Percentiles rank a stretch among this genome's conserved stretches.
phyloP scores from a whole-genome alignment of 2,329 filamentous ascomycete genomes.

The Zarea fungicola region DNA sequence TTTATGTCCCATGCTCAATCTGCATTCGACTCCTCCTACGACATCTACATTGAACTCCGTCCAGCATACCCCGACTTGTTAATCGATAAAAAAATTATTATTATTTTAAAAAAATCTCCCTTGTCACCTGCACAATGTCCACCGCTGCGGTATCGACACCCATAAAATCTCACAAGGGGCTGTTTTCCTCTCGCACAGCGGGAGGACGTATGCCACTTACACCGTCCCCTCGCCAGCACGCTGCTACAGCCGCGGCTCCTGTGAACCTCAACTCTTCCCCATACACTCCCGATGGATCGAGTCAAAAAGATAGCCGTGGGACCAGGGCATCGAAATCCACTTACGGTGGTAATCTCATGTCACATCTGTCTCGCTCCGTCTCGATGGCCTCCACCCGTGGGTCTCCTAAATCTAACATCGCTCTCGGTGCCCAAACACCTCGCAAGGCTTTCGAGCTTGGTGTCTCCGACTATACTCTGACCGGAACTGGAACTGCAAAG shows the following conservation, averaged over 20 bases:
- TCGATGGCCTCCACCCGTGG: conserved; percentile 68
- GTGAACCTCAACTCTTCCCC: conserved; percentile 62
- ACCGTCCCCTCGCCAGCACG: conserved; percentile 74
- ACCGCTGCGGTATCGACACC: conserved; percentile 77
- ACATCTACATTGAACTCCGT: conserved; percentile 15
- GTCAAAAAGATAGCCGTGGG: conserved; percentile 45
- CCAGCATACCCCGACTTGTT: background rate
- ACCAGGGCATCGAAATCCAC: conserved; percentile 58
- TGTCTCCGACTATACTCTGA: conserved; percentile 87
- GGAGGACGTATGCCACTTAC: conserved; percentile 93
- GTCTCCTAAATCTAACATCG: conserved; percentile 96
- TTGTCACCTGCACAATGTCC: conserved; percentile 59
- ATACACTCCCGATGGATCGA: conserved; percentile 64
- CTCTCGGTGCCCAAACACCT: conserved; percentile 66
- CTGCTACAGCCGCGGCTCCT: conserved; percentile 43
- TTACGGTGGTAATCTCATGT: conserved; percentile 72
- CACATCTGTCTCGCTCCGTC: conserved; percentile 67
- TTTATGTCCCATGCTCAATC: conserved; percentile 31
- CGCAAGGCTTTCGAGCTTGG: conserved; percentile 81
- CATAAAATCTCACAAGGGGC: conserved; percentile 86
- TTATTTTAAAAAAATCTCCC: conserved; percentile 17
- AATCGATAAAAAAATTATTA: conserved; percentile 1
- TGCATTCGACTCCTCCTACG: conserved; percentile 37
- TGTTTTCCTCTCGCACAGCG: conserved; percentile 89
- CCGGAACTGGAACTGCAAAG: conserved; percentile 67